Conservation (phyloP, 2,329 filamentous ascomycete genomes). For the Alternaria incomplexa region DNA sequence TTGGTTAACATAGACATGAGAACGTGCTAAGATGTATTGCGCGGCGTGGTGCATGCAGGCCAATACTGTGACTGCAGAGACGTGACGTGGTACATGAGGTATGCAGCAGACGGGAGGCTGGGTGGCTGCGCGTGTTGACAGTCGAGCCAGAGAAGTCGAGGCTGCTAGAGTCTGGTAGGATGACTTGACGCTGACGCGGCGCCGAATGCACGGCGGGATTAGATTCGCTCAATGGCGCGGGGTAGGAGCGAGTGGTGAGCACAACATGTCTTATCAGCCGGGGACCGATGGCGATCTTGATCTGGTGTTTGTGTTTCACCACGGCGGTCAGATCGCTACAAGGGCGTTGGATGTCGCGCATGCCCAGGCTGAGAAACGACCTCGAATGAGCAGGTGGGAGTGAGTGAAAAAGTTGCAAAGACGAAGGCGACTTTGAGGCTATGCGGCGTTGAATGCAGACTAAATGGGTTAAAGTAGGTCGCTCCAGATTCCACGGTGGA, state of each 20-base stretch:
- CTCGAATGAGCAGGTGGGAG: background rate
- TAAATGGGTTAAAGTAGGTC: slow-evolving; percentile 5
- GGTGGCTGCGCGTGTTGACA: background rate
- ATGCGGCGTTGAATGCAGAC: background rate
- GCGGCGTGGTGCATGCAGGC: background rate
- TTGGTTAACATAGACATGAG: background rate
- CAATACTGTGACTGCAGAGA: background rate
- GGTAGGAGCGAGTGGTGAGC: slow-evolving; percentile 7
- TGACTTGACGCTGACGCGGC: slow-evolving; percentile 9
- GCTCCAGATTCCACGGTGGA: slow-evolving; percentile 3
- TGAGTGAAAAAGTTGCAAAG: background rate
- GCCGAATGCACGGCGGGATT: background rate
- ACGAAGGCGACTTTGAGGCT: background rate
- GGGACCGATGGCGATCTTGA: slow-evolving; percentile 2
- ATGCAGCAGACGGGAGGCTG: background rate
- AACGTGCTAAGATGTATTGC: background rate
- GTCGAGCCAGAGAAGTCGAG: background rate
- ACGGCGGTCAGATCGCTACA: background rate
- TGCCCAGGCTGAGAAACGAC: background rate
- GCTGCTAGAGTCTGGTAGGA: background rate
- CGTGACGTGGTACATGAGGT: background rate
- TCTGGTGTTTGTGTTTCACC: slow-evolving; percentile 11
- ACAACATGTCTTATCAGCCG: slow-evolving; percentile 1
- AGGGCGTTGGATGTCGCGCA: slow-evolving; percentile 3
- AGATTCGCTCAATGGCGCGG: slow-evolving; percentile 2